Conservation (phyloP, 805 yeast genomes). For the Zygoascus bituminiphila region DNA sequence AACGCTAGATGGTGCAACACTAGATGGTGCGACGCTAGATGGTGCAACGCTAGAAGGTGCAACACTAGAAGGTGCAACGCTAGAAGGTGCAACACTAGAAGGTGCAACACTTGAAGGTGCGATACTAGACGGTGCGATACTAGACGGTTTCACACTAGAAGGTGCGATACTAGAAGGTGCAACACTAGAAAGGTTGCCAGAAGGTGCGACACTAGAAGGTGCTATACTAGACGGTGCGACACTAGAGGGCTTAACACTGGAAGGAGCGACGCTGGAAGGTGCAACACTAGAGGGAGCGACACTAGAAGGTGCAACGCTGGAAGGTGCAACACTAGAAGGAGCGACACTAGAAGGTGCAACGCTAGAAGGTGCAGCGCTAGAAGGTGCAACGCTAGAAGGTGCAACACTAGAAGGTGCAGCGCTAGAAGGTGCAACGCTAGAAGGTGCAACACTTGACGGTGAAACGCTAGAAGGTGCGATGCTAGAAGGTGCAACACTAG, state of each 20-base stretch:
- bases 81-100: not conserved
- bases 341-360: not conserved
- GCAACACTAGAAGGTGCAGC: not conserved
- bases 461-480: not conserved
- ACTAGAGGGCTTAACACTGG: not conserved
- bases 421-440: not conserved
- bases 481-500: not conserved
- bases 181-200: not conserved
- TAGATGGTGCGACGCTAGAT: not conserved
- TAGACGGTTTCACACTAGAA: not conserved
- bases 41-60: not conserved
- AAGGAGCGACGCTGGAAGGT: not conserved
- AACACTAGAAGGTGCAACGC: not conserved
- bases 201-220: not conserved
- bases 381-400: not conserved
- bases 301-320: not conserved
- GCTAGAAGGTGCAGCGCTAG: not conserved
- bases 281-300: not conserved
- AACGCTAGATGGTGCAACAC: not conserved
- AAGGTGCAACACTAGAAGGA: not conserved
- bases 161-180: not conserved
- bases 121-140: not conserved
- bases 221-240: not conserved
- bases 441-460: not conserved
- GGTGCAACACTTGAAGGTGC: not conserved